Base-by-base conservation (phyloP, 768 basidiomycete species). In the Megacollybia marginata region DNA sequence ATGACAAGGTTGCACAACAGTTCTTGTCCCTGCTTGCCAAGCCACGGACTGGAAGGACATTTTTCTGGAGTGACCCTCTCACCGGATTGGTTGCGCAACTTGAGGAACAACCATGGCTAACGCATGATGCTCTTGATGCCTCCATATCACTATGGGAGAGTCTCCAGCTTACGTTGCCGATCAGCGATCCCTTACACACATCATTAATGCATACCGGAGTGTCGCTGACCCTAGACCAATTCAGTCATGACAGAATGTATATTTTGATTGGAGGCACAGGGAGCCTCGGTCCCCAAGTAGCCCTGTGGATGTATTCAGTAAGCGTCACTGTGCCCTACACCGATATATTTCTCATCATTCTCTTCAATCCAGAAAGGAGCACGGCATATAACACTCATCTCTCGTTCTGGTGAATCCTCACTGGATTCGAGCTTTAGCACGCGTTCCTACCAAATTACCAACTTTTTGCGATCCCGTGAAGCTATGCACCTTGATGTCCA, bases 341-440 rank as follows among this genome's bases (percentile, higher is more conserved):
- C n/a, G n/a, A n/a, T n/a, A n/a, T n/a, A n/a, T n/a, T n/a, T n/a
- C n/a, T n/a, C n/a, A n/a, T n/a, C n/a, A n/a, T n/a, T n/a, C n/a
- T n/a, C n/a, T n/a, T n/a, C n/a, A n/a, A n/a, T n/a, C n/a, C n/a
- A 36, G 69, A 57, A 63, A 32, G 71, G 71, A 19, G 71, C 69
- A 31, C 58, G 62, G 6, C 54, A 62, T 46, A 63, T 72, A 23
- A 54, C 65, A 20, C 53, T 72, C 7, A 69, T 70, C 1, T 72
- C 70, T 15, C 66, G 70, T 9, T 57, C 60, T 11, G 70, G 71
- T 16, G 16, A 10, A 10, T 10, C 10, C 35, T 36, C 35, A 10
- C 10, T n/a, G n/a, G n/a, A n/a, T n/a, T n/a, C 10, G 35, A 36
- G 16, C 10, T 10, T 36, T 16, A 10, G 10, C 35, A 10, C 10